These are phyloP conservation scores for cucumber (Cucumis sativus) DNA, from an alignment of 306 rosid species.

Conservation along the genomic window Cucumber_9930_V3 NC_026656.2:5790501-5791000, in stretches of 20 bases:
- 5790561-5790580: conserved; percentile 78
- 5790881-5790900: background rate
- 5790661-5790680: background rate
- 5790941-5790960: background rate
- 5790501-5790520: conserved; percentile 53
- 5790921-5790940: background rate
- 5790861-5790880: background rate
- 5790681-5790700: background rate
- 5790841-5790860: background rate
- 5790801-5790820: background rate
- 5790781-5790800: background rate
- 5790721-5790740: background rate
- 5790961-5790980: background rate
- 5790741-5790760: background rate
- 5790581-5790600: conserved; percentile 44
- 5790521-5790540: conserved; percentile 71
- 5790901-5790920: background rate
- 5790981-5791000: background rate
- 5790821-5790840: background rate
- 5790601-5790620: conserved; percentile 69
- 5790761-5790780: background rate
- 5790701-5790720: background rate
- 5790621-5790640: conserved; percentile 61
- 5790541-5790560: conserved; percentile 82
- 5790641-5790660: conserved; percentile 44